Evolutionary conservation across 768 basidiomycete species (phyloP).

Genomic region (Butyriboletus loyo): DNA sequence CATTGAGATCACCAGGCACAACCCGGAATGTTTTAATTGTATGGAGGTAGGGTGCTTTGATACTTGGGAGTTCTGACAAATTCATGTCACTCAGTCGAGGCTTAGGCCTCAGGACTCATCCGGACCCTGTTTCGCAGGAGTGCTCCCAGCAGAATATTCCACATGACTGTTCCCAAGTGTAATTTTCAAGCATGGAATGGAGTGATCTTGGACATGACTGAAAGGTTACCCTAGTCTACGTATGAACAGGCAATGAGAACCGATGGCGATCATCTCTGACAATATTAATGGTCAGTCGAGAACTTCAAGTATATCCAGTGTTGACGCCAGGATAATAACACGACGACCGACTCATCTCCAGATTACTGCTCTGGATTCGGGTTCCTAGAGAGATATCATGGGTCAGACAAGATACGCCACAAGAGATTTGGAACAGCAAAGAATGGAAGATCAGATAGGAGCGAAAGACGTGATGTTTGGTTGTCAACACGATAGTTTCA

Average conservation of each 20-base stretch:
- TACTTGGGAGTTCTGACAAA: too few species aligned
- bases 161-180: neutral
- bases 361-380: constrained; percentile 7
- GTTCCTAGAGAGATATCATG: constrained; percentile 12
- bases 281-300: too few species aligned
- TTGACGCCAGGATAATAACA: neutral
- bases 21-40: neutral
- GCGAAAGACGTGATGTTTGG: constrained; percentile 95
- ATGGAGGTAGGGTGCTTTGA: neutral
- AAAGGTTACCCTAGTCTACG: neutral
- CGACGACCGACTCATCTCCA: too few species aligned
- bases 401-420: constrained; percentile 3
- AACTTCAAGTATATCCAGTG: neutral
- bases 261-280: too few species aligned
- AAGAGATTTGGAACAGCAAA: neutral
- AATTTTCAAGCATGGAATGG: neutral
- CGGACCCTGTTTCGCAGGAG: too few species aligned
- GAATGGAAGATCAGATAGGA: constrained; percentile 86
- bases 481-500: constrained; percentile 84
- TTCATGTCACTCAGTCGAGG: too few species aligned
- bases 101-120: too few species aligned
- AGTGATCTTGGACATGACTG: neutral
- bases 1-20: neutral
- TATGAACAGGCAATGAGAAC: neutral
- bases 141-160: too few species aligned